Conservation (phyloP, 768 basidiomycete genomes). For the Naganishia vaughanmartiniae region DNA sequence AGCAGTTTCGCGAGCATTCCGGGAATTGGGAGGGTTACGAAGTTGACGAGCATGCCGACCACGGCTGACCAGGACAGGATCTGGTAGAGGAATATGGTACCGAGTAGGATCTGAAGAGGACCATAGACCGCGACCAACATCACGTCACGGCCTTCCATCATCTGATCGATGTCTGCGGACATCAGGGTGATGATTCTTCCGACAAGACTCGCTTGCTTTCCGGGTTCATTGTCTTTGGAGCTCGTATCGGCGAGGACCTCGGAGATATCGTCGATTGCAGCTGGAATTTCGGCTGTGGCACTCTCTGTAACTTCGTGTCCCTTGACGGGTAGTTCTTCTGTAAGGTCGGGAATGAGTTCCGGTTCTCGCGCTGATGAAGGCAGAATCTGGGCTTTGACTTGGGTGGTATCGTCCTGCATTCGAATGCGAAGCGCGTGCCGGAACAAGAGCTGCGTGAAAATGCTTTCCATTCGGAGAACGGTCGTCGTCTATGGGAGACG, state of each 20-base stretch:
- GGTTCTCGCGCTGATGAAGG: conserved; percentile 35
- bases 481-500: conserved; percentile 54
- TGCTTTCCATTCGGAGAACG: conserved; percentile 58
- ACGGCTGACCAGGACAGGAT: conserved; percentile 64
- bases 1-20: conserved; percentile 59
- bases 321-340: not conserved
- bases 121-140: conserved; percentile 51
- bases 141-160: conserved; percentile 53
- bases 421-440: conserved; percentile 75
- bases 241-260: not conserved
- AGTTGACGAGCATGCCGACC: conserved; percentile 60
- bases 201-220: conserved; percentile 56
- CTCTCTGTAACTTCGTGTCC: conserved; percentile 9
- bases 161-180: conserved; percentile 61
- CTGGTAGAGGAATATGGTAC: conserved; percentile 55
- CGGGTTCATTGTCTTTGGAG: conserved; percentile 31
- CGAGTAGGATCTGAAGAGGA: conserved; percentile 55
- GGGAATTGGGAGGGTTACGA: conserved; percentile 62
- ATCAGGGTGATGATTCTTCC: conserved; percentile 77
- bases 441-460: conserved; percentile 69
- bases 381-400: conserved; percentile 33
- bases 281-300: conserved; percentile 9
- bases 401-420: conserved; percentile 57
- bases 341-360: not conserved
- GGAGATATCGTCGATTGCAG: conserved; percentile 35